Evolutionary conservation across 1,284 basidiomycete species (phyloP).

Genomic region (Ceratobasidium sp.): DNA sequence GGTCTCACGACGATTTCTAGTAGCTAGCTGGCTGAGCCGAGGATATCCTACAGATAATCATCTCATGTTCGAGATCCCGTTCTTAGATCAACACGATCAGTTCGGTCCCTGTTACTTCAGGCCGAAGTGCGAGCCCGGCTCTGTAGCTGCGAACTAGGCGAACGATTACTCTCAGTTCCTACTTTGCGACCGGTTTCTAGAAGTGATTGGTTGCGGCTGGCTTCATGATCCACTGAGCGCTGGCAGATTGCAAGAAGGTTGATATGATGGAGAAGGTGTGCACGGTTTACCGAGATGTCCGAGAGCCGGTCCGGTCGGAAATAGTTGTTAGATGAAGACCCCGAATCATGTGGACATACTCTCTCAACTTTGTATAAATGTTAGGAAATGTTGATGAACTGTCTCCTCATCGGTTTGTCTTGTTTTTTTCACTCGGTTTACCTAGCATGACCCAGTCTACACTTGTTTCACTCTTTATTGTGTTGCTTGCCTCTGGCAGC

Average conservation of each 20-base stretch:
- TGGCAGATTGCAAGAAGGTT: not conserved
- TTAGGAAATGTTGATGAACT: not conserved
- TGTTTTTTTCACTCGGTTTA: not conserved
- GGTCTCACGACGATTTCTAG: not conserved
- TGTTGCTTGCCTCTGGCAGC: slow-evolving; percentile 49
- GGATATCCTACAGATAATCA: slow-evolving; percentile 6
- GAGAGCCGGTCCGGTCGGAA: slow-evolving; percentile 20
- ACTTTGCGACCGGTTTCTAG: not conserved
- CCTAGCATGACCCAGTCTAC: slow-evolving; percentile 2
- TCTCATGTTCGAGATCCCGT: no score
- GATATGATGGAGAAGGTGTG: not conserved
- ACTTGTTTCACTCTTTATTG: slow-evolving; percentile 36
- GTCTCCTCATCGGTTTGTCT: not conserved
- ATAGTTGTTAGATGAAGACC: not conserved
- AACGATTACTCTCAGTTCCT: not conserved
- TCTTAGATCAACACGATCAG: not conserved
- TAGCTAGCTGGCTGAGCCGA: slow-evolving; percentile 6
- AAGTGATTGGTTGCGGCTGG: not conserved
- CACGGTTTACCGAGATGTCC: slow-evolving; percentile 6
- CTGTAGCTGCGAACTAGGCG: not conserved
- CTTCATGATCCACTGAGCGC: not conserved
- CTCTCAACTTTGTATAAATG: slow-evolving; percentile 1
- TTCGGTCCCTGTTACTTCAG: not conserved
- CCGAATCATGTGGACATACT: no score
- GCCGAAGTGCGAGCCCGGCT: not conserved